Base-by-base conservation (phyloP, 768 basidiomycete species). In the Boletus sp. region DNA sequence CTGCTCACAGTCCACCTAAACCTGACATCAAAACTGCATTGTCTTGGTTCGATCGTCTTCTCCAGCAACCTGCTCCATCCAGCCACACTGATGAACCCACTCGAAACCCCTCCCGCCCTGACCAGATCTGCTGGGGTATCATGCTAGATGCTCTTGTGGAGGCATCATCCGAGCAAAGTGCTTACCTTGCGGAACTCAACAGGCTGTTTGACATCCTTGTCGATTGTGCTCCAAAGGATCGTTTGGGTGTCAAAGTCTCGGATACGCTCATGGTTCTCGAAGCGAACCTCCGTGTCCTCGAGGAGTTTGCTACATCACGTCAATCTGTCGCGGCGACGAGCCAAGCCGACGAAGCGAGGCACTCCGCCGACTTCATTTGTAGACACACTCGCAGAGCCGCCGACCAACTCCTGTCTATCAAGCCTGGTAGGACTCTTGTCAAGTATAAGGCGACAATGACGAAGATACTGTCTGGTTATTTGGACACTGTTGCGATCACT, bases 31-130 rank as follows among this genome's bases (percentile, higher is more conserved):
- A 73, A 3, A 85, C 82, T 0, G 91, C 91, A 0, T 63, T 86
- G 42, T 68, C 75, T 6, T 95, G 92, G 92, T 90, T 88, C 63
- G 76, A 85, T 41, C 79, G 82, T 47, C 76, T 93, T 32, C 71
- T 88, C 46, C 67, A 71, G 29, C 80, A 84, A 55, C 70, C 65
- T 65, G 63, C 54, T 62, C 67, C 64, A 61, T 62, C 58, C 54
- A 61, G 54, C 15, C 53, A 77, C 58, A 77, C 78, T 1, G 81
- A 75, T 59, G 73, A 79, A 49, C 71, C 83, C 1, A 68, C 78
- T 7, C 71, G 67, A 10, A 68, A 69, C 0, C 77, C 83, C 17
- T 70, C 78, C 5, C 77, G 80, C 11, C 90, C 90, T 3, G 79
- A 83, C 59, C 57, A 64, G 4, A 58, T 72, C 3, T 79, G 84